Evolutionary conservation across 768 basidiomycete species (phyloP), one percentile per base, ranked within the genome.

Genomic region (Leccinum subgranulosum): DNA sequence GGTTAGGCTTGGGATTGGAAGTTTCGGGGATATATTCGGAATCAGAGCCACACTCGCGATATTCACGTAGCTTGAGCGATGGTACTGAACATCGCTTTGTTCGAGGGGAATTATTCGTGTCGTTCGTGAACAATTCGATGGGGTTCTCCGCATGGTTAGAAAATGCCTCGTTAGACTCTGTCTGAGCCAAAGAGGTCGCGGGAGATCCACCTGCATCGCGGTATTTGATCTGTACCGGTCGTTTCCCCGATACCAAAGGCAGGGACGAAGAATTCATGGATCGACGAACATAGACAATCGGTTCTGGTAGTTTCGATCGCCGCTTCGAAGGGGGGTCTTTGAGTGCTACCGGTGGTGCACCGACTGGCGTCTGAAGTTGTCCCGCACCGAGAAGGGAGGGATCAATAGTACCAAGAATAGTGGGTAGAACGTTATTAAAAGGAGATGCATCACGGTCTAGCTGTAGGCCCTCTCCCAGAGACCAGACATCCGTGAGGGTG

Each of bases 281-380:
- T 48, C 70, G 64, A 46, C 70, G 72, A n/a, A 72, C 47, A 39
- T 72, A 72, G 21, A 72, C 60, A 34, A 72, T 55, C 5, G 72
- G 70, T 14, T 66, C 63, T 1, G 72, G 60, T 15, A 69, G 29
- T 14, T 54, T 61, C 5, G 60, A 43, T 4, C 63, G 61, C 7
- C 54, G 47, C 39, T 59, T 62, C 4, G n/a, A 41, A n/a, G 45
- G 10, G 9, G 56, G n/a, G 3, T 6, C 49, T 34, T 57, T 56
- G 0, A 51, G 41, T 48, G 28, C n/a, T 27, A 6, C 29, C 4
- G 51, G 33, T 41, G n/a, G n/a, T 19, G 39, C 10, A 17, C 7
- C 34, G 15, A 36, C 34, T 12, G 49, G 15, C 11, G 27, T 12
- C 31, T 36, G 50, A 31, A 52, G 49, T 53, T 60, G 57, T 31